Conservation (phyloP, 2,329 filamentous ascomycete species). For the Grosmannia penicillata region DNA sequence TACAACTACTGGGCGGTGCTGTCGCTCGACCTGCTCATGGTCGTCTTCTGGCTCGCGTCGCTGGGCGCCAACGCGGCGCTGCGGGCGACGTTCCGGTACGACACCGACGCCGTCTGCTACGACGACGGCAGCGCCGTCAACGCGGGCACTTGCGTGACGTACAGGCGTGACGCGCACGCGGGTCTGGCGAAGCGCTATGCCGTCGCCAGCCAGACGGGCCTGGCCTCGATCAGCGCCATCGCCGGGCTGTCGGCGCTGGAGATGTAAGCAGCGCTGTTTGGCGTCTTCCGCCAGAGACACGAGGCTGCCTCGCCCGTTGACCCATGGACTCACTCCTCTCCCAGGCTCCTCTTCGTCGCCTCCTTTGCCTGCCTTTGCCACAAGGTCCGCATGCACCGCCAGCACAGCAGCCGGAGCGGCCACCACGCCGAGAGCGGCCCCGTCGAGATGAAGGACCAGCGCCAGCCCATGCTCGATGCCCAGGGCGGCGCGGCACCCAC, state of each 20-base stretch:
- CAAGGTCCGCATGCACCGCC: constrained; percentile 14
- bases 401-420: constrained; percentile 9
- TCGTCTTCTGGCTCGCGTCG: constrained; percentile 19
- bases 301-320: no score
- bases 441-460: constrained; percentile 16
- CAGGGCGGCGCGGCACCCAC: background rate
- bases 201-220: constrained; percentile 10
- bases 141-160: constrained; percentile 12
- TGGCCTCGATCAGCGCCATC: constrained; percentile 16
- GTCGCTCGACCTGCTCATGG: constrained; percentile 17
- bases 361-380: constrained; percentile 27
- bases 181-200: constrained; percentile 10
- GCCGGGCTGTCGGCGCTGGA: constrained; percentile 17
- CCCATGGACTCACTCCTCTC: constrained; percentile 9
- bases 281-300: no score
- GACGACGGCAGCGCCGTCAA: constrained; percentile 15
- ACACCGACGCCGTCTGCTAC: constrained; percentile 12
- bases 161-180: constrained; percentile 10
- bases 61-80: constrained; percentile 16
- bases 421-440: constrained; percentile 11
- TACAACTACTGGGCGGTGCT: constrained; percentile 21
- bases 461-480: constrained; percentile 2
- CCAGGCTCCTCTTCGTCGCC: constrained; percentile 21
- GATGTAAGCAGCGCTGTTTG: no score
- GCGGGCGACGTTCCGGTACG: constrained; percentile 12